Base-by-base conservation (phyloP, 805 yeast genomes). In the Zygosaccharomyces bisporus region DNA sequence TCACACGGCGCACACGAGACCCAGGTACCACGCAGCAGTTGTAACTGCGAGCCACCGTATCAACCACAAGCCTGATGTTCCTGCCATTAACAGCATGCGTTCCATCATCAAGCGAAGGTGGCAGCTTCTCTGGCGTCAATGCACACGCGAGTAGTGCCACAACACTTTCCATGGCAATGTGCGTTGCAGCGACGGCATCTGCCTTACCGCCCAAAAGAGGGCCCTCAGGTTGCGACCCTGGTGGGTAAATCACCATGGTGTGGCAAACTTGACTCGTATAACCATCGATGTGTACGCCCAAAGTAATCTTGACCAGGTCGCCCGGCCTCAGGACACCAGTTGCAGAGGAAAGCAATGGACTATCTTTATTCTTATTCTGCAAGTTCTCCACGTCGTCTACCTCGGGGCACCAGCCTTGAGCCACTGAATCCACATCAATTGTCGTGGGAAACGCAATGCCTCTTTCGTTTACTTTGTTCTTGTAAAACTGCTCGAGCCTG, bases 251-350 rank as follows among this genome's bases (percentile, higher is more conserved):
- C 23, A 89, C 93, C 50, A 88, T 60, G 1, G 97, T 90, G 66
- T 93, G 99, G 21, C 95, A 80, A 8, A 79, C 80, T 62, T 80
- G 79, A 1, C 95, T 81, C 9, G 97, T 86, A 70, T 90, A 93
- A 44, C 99, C 99, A 66, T 93, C 99, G 54, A 93, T 79, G 52
- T 93, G 97, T 47, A 84, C 90, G 39, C 97, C 99, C 21, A 91
- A 73, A 9, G 85, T 72, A 46, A 93, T 76, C 50, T 91, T 90
- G 25, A 87, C 87, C 38, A 90, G 74, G 64, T 93, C 97, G 40
- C 98, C 98, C 18, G 80, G 79, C 43, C 63, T 63, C 53, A 69
- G 57, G 14, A 56, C 27, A 34, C 64, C 63, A 24, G 56, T 50
- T 6, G 55, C 52, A 12, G 56, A 44, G 5, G 64, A 59, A 23